Conservation (phyloP, 371 early-diverging fungal species). For the Rhizopus microsporus region DNA sequence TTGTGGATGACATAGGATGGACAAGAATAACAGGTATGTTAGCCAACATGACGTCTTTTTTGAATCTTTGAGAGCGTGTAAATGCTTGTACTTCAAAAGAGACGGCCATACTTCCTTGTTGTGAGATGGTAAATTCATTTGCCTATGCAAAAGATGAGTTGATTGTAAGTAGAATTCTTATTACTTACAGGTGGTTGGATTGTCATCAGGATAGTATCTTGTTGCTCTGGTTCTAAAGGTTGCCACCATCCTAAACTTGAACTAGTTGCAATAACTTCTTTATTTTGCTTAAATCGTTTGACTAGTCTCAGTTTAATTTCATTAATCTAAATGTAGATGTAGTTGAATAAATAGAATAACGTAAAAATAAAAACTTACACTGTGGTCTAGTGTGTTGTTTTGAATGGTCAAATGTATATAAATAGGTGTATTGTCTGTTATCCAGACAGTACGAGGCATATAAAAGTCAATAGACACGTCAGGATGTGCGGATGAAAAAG, state of each 20-base stretch:
- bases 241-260: conserved; percentile 34
- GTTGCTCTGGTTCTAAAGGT: conserved; percentile 18
- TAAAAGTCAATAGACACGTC: conserved; percentile 19
- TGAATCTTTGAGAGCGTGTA: not conserved
- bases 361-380: too few species aligned
- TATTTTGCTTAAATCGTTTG: conserved; percentile 29
- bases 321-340: conserved; percentile 9
- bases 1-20: not conserved
- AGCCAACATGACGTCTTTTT: not conserved
- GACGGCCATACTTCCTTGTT: not conserved
- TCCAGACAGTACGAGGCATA: conserved; percentile 33
- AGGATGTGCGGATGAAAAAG: conserved; percentile 4
- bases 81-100: not conserved
- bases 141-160: not conserved
- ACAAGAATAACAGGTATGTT: not conserved
- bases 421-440: conserved; percentile 32
- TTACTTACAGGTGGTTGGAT: conserved; percentile 34
- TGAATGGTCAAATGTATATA: conserved; percentile 13
- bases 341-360: not conserved
- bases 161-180: not conserved
- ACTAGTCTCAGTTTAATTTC: conserved; percentile 33
- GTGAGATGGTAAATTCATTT: not conserved
- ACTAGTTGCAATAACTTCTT: conserved; percentile 17
- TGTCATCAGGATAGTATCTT: conserved; percentile 24
- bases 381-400: not conserved